A percentile compares a stretch with the other conserved stretches of the same genome.
Evolutionary conservation across 352 stramenopile genomes (phyloP).

Genomic region (Aphanomyces astaci): DNA sequence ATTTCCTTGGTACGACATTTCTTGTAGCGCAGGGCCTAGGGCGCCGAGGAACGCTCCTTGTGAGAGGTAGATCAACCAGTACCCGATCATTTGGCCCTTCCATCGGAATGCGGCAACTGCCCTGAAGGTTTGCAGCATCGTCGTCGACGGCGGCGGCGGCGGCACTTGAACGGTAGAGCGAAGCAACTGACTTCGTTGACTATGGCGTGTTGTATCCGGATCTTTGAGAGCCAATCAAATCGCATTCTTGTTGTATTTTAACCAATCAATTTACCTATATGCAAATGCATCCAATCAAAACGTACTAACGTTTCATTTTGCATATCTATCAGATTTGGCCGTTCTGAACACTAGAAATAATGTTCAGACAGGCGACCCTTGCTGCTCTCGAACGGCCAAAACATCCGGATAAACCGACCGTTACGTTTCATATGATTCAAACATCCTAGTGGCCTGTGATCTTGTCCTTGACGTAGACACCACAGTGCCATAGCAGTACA

Average conservation of each 20-base stretch:
- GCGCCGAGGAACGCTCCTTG: slow-evolving; percentile 19
- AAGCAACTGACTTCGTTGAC: slow-evolving; percentile 18
- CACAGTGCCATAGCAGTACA: neutral
- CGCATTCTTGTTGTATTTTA: neutral
- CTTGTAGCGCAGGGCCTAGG: slow-evolving; percentile 17
- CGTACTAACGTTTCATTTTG: neutral
- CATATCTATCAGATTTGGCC: too few relatives aligned
- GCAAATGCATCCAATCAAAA: slow-evolving; percentile 2
- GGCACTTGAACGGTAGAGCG: neutral
- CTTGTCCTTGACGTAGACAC: slow-evolving; percentile 14
- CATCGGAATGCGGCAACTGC: slow-evolving; percentile 16
- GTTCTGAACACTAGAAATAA: too few relatives aligned
- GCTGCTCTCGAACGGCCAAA: too few relatives aligned
- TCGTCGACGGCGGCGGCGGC: neutral
- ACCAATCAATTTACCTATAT: slow-evolving; percentile 7
- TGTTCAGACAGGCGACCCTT: too few relatives aligned
- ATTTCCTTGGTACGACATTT: slow-evolving; percentile 17
- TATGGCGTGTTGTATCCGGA: neutral
- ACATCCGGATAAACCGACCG: neutral
- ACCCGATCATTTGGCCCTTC: slow-evolving; percentile 23
- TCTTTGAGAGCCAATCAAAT: slow-evolving; percentile 3
- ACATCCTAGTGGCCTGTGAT: neutral
- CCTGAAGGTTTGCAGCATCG: neutral
- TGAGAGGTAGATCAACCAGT: slow-evolving; percentile 20
- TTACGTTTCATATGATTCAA: too few relatives aligned